Evolutionary conservation across 139 green algal species (phyloP), one percentile per base, ranked within the genome.

Genomic region (Dunaliella sp.): DNA sequence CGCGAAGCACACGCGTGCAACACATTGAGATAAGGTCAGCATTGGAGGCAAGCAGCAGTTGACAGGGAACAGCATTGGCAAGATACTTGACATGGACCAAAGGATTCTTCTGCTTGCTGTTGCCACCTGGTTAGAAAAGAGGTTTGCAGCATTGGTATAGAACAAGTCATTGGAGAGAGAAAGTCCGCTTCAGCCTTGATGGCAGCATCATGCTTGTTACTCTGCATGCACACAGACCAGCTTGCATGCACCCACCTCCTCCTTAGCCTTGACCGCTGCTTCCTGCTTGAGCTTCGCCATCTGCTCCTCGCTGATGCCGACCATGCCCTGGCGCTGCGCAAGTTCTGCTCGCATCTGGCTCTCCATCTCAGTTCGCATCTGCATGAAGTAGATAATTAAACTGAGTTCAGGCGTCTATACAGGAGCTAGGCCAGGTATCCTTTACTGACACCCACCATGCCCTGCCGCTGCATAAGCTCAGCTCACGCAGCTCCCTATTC

Each of bases 361-460:
- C 81, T 94, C 92, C 79, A 94, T 91, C 76, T 93, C 88, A 35
- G 80, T 82, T 35, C 89, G 80, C 87, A 95, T 88, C 84, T 92
- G 77, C 36, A 92, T 84, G 48, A 65, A 65, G 48, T 90, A 83
- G 33, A 75, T n/a, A n/a, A n/a, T n/a, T n/a, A n/a, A n/a, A n/a
- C n/a, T n/a, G n/a, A n/a, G n/a, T n/a, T n/a, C n/a, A n/a, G n/a
- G n/a, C n/a, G n/a, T n/a, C n/a, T n/a, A n/a, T n/a, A n/a, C n/a
- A n/a, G n/a, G 0, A 90, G 36, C 75, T 88, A 85, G 0, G 77
- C 36, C 2, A 88, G 48, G 76, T 90, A 84, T 38, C 85, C 85
- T 1, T 86, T 82, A 38, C 78, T 89, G 59, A 91, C 79, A 22
- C 84, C 77, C 33, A 83, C 88, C 30, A 82, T 79, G 33, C 57